A percentile compares a stretch with the other conserved stretches of the same genome.
Conservation (phyloP, 1,284 basidiomycete genomes). For the Tilletia walkeri region DNA sequence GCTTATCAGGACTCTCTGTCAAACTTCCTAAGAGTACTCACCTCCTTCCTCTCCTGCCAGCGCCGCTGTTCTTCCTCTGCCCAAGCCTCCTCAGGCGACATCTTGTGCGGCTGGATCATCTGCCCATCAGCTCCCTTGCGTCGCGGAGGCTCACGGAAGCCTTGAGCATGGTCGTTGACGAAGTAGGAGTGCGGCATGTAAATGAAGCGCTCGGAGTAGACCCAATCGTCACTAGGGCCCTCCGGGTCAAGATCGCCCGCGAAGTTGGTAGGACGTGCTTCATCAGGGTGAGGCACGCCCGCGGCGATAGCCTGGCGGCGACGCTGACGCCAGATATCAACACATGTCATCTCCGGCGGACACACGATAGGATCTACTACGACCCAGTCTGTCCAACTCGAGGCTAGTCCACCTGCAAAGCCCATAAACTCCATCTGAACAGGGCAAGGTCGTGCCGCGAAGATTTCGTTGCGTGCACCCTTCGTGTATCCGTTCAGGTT, state of each 20-base stretch:
- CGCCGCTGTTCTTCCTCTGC: constrained; percentile 61
- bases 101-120: constrained; percentile 17
- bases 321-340: constrained; percentile 15
- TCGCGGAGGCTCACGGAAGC: constrained; percentile 53
- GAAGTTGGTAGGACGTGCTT: constrained; percentile 52
- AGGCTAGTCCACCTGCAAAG: constrained; percentile 63
- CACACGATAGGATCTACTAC: constrained; percentile 63
- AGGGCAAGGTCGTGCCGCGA: constrained; percentile 65
- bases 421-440: constrained; percentile 64
- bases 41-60: constrained; percentile 58
- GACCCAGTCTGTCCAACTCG: constrained; percentile 67
- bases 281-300: constrained; percentile 26
- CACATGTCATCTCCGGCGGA: constrained; percentile 60
- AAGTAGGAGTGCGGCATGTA: constrained; percentile 65
- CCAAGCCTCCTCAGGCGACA: constrained; percentile 58
- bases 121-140: constrained; percentile 1
- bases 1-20: neutral
- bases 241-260: constrained; percentile 64
- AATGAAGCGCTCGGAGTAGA: constrained; percentile 59
- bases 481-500: constrained; percentile 69
- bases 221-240: constrained; percentile 60
- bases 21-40: neutral
- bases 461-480: constrained; percentile 66
- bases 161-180: constrained; percentile 66
- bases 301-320: neutral